Conservation (phyloP, 768 basidiomycete genomes). For the Lactarius hengduanensis region DNA sequence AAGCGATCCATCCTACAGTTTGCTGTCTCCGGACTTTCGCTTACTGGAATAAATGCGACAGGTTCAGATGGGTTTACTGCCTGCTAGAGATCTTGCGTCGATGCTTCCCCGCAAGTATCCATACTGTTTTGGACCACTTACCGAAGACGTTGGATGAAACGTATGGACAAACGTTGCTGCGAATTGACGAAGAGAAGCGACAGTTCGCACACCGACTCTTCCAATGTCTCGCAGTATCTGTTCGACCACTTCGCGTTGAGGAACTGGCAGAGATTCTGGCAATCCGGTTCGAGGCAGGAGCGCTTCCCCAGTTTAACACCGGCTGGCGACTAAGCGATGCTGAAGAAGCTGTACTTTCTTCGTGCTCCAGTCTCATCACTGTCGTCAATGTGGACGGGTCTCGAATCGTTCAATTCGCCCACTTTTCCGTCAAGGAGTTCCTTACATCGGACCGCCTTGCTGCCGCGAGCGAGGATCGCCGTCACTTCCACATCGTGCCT, state of each 20-base stretch:
- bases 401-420: background rate
- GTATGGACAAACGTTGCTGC: background rate
- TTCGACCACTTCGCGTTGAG: constrained; percentile 10
- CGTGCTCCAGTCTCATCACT: constrained; percentile 3
- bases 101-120: background rate
- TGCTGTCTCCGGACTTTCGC: too few species aligned
- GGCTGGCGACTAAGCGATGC: background rate
- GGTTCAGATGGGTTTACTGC: constrained; percentile 16
- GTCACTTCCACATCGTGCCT: background rate
- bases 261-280: background rate
- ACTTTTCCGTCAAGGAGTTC: constrained; percentile 6
- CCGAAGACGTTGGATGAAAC: constrained; percentile 9
- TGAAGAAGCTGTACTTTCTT: background rate
- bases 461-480: background rate
- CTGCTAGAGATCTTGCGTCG: constrained; percentile 10
- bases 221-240: background rate
- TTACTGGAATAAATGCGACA: background rate
- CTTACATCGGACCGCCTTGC: constrained; percentile 7
- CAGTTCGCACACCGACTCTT: constrained; percentile 10
- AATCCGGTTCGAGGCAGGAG: background rate
- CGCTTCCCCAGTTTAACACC: background rate
- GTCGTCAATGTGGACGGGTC: background rate
- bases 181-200: background rate
- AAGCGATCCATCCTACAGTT: background rate
- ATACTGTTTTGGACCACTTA: background rate